Evolutionary conservation across 768 basidiomycete genomes (phyloP).

Genomic region (Amanita brunnescens): DNA sequence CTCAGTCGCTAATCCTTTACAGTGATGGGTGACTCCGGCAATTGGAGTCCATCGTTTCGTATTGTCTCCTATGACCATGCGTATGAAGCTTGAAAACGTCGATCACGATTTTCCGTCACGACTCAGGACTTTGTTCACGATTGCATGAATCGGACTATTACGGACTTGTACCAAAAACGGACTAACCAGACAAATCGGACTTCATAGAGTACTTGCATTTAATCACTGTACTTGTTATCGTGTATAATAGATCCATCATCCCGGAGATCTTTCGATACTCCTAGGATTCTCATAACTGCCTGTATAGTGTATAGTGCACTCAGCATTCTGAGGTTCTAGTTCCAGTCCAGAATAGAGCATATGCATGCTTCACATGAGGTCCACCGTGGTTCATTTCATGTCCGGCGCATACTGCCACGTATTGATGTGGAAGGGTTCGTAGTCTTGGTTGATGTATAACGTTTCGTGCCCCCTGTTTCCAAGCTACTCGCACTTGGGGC

Average conservation of each 20-base stretch:
- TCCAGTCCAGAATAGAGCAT: neutral
- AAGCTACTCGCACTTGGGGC: neutral
- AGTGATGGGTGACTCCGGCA: slow-evolving; percentile 36
- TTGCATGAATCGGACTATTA: neutral
- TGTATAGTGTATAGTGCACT: neutral
- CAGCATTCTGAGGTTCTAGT: neutral
- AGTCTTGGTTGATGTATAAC: neutral
- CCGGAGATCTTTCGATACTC: neutral
- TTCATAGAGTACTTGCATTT: neutral
- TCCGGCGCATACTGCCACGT: neutral
- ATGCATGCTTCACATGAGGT: neutral
- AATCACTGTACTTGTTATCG: neutral
- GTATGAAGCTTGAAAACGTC: neutral
- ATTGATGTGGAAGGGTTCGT: neutral
- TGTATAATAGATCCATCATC: neutral
- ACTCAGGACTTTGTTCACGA: neutral
- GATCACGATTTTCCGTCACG: neutral
- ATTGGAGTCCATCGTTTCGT: slow-evolving; percentile 15
- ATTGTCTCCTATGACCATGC: slow-evolving; percentile 5
- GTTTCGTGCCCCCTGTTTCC: neutral
- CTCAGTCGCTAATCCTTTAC: neutral
- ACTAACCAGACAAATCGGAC: neutral
- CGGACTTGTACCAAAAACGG: neutral
- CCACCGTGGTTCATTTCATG: neutral
- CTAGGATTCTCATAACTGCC: neutral